phyloP scores from a whole-genome alignment of 768 basidiomycete genomes.

The Rhizopogon salebrosus region DNA sequence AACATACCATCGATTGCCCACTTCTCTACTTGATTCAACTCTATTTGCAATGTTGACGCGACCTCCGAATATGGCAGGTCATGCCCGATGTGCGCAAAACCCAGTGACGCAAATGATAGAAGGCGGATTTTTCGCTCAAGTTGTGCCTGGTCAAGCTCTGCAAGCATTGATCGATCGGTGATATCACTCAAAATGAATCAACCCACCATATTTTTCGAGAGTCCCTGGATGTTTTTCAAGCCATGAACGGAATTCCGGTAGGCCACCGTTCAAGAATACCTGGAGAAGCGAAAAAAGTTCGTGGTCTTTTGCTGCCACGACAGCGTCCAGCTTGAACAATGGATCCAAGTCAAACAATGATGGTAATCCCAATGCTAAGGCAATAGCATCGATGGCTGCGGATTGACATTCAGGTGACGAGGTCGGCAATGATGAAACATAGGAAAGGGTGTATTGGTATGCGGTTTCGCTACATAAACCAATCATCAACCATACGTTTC shows the following conservation, averaged over 20 bases:
- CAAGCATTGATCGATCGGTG: neutral
- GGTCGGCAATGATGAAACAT: constrained; percentile 55
- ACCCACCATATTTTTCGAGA: constrained; percentile 56
- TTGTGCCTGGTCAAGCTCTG: constrained; percentile 52
- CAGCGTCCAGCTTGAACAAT: constrained; percentile 70
- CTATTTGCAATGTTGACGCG: constrained; percentile 61
- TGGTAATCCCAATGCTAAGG: constrained; percentile 60
- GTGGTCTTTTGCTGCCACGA: constrained; percentile 60
- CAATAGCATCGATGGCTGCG: constrained; percentile 58
- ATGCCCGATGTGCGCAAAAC: constrained; percentile 70
- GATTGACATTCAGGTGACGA: constrained; percentile 44
- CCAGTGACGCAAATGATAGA: constrained; percentile 69
- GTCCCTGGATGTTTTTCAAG: constrained; percentile 39
- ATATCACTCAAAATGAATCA: neutral
- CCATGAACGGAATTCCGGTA: constrained; percentile 64
- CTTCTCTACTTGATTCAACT: constrained; percentile 64
- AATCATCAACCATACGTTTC: neutral
- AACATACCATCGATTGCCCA: constrained; percentile 81
- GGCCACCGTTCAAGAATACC: constrained; percentile 63
- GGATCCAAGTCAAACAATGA: constrained; percentile 76
- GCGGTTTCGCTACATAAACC: constrained; percentile 41
- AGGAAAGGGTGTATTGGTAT: constrained; percentile 60
- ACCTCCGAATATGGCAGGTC: constrained; percentile 70
- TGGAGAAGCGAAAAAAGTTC: constrained; percentile 72
- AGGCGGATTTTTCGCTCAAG: constrained; percentile 79